These are phyloP conservation scores for Tricholoma matsutake DNA, from an alignment of 768 basidiomycete species.

Conservation along the genomic window DNA sequence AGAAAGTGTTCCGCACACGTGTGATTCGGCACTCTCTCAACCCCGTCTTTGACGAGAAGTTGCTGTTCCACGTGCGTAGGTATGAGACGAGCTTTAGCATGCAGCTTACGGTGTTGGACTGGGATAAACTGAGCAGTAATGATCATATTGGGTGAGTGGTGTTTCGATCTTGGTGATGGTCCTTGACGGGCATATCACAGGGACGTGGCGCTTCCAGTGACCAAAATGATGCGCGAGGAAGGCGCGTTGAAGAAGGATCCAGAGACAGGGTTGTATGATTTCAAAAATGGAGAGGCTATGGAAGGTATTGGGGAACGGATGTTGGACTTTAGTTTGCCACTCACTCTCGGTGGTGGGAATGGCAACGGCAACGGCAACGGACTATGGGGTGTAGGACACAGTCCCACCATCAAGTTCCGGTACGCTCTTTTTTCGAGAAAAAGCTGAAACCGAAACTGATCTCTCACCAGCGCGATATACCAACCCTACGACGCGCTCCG, in stretches of 20 bases:
- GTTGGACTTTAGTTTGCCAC: slow-evolving; percentile 66
- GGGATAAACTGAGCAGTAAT: slow-evolving; percentile 91
- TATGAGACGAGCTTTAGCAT: slow-evolving; percentile 80
- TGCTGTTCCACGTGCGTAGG: slow-evolving; percentile 90
- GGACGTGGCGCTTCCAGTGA: not conserved
- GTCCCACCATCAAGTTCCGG: slow-evolving; percentile 69
- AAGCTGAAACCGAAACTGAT: not conserved
- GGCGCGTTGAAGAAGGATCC: slow-evolving; percentile 65
- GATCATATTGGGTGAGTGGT: slow-evolving; percentile 82
- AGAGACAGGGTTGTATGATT: slow-evolving; percentile 54
- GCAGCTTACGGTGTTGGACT: slow-evolving; percentile 85
- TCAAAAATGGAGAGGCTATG: slow-evolving; percentile 6
- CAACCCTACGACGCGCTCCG: slow-evolving; percentile 92
- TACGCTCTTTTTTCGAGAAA: slow-evolving; percentile 23
- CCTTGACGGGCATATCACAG: not conserved
- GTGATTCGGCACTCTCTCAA: slow-evolving; percentile 80
- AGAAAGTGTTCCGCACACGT: slow-evolving; percentile 94
- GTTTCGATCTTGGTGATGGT: slow-evolving; percentile 8
- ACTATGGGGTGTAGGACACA: slow-evolving; percentile 70
- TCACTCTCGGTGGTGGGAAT: slow-evolving; percentile 26
- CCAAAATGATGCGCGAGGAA: slow-evolving; percentile 33
- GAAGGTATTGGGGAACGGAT: slow-evolving; percentile 61
- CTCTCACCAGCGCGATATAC: slow-evolving; percentile 71
- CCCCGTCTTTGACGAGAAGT: slow-evolving; percentile 92
- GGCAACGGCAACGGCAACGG: slow-evolving; percentile 40